Evolutionary conservation across 2,329 filamentous ascomycete genomes (phyloP).

Genomic region (Sporothrix sp.): DNA sequence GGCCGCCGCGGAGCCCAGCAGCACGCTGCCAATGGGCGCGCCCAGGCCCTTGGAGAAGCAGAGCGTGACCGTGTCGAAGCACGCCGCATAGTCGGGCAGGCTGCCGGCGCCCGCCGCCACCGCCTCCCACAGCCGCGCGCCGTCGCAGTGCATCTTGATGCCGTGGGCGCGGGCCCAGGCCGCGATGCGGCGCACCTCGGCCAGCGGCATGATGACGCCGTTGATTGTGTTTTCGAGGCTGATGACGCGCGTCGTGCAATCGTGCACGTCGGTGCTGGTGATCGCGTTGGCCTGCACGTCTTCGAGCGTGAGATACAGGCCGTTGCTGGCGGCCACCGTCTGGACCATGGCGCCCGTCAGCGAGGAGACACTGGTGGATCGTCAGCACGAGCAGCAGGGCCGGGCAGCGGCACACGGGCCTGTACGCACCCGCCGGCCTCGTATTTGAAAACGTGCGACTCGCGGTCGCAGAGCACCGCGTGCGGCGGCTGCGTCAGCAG

Average conservation of each 20-base stretch:
- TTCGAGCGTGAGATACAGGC: conserved; percentile 62
- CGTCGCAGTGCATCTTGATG: conserved; percentile 41
- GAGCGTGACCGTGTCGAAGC: conserved; percentile 49
- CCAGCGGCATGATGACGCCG: conserved; percentile 68
- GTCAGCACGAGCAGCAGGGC: too few relatives aligned
- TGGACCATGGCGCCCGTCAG: conserved; percentile 63
- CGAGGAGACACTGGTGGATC: conserved; percentile 35
- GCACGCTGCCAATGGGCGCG: conserved; percentile 40
- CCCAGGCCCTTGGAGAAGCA: conserved; percentile 46
- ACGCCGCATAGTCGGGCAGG: conserved; percentile 32
- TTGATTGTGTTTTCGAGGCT: conserved; percentile 78
- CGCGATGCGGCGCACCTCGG: conserved; percentile 59
- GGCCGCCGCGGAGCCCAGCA: conserved; percentile 38
- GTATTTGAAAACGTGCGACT: conserved; percentile 65
- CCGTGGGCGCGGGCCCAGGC: conserved; percentile 51
- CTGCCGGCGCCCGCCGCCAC: conserved; percentile 34
- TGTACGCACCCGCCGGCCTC: conserved; percentile 58
- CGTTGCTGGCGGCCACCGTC: conserved; percentile 59
- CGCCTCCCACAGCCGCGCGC: conserved; percentile 43
- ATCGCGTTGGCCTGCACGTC: conserved; percentile 60
- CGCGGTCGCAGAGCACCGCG: conserved; percentile 66
- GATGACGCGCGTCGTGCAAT: conserved; percentile 71
- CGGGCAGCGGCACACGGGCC: too few relatives aligned
- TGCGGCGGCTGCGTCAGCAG: conserved; percentile 74
- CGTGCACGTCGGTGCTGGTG: conserved; percentile 61